Conservation (phyloP, 371 early-diverging fungal species). For the Mortierella sp. region DNA sequence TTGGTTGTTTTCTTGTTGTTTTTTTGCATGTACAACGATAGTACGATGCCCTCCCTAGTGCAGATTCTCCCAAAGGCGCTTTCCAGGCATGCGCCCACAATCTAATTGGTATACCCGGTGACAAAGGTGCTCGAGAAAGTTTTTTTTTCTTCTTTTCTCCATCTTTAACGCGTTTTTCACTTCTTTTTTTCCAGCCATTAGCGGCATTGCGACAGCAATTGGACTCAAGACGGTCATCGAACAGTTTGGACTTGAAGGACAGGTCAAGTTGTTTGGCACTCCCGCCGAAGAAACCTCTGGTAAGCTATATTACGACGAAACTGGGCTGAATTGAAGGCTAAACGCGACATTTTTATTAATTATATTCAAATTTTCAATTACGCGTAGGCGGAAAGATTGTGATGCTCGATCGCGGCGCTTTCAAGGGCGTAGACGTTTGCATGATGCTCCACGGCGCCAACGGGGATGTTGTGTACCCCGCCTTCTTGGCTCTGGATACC, state of each 20-base stretch:
- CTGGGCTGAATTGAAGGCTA: not conserved
- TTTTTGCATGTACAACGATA: not conserved
- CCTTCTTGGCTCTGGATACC: conserved; percentile 61
- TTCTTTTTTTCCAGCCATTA: conserved; percentile 68
- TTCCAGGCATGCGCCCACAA: conserved; percentile 39
- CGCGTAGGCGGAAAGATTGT: conserved; percentile 80
- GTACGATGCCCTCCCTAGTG: conserved; percentile 41
- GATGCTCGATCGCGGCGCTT: conserved; percentile 72
- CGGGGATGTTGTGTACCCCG: conserved; percentile 44
- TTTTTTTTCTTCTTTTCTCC: not conserved
- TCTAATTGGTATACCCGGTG: not conserved
- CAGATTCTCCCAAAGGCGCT: conserved; percentile 1
- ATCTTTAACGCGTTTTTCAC: not conserved
- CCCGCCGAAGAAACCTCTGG: conserved; percentile 76
- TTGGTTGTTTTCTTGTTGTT: not conserved
- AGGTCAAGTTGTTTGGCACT: conserved; percentile 81
- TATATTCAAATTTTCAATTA: not conserved
- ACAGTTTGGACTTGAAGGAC: conserved; percentile 64
- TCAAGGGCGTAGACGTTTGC: conserved; percentile 73
- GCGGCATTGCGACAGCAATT: conserved; percentile 76
- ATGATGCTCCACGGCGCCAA: conserved; percentile 87
- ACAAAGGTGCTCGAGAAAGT: too few relatives aligned
- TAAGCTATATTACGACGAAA: not conserved
- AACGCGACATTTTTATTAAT: not conserved
- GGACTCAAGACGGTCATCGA: conserved; percentile 70